A percentile compares a stretch with the other conserved stretches of the same genome.
phyloP scores from a whole-genome alignment of 306 rosid species.

The Prunus armeniaca region DNA sequence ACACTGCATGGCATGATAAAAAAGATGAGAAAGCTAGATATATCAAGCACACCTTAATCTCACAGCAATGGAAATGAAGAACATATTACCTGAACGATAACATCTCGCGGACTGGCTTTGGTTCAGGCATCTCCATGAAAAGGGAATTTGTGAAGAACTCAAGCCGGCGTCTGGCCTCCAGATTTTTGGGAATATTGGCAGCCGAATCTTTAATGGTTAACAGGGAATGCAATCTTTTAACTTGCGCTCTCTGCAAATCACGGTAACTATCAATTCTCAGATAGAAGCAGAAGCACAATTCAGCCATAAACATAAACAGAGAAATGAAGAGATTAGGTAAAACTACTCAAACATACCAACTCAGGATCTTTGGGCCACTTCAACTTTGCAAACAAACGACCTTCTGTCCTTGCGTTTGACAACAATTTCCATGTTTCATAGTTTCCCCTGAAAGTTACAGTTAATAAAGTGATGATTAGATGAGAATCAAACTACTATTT shows the following conservation, averaged over 20 bases:
- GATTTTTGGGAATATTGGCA: constrained; percentile 79
- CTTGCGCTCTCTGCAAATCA: constrained; percentile 55
- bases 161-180: constrained; percentile 87
- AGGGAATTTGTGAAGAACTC: constrained; percentile 88
- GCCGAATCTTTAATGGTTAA: constrained; percentile 93
- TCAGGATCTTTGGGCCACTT: constrained; percentile 77
- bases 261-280: constrained; percentile 21
- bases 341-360: constrained; percentile 46
- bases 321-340: constrained; percentile 10
- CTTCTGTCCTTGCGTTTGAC: constrained; percentile 65
- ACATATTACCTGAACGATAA: constrained; percentile 67
- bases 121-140: constrained; percentile 76
- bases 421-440: constrained; percentile 69
- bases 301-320: background rate
- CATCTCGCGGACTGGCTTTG: constrained; percentile 83
- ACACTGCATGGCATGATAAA: constrained; percentile 61
- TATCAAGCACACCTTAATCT: constrained; percentile 9
- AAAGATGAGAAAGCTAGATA: constrained; percentile 26
- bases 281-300: background rate
- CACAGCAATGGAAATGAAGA: background rate
- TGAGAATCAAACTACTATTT: background rate
- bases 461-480: constrained; percentile 8
- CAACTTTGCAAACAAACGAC: constrained; percentile 71
- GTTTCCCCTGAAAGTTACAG: constrained; percentile 47
- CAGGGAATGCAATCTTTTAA: constrained; percentile 76